A percentile compares a stretch with the other conserved stretches of the same genome.
These are phyloP conservation scores for Huntiella decipiens DNA, from an alignment of 2,329 filamentous ascomycete genomes.

Conservation along the genomic window DNA sequence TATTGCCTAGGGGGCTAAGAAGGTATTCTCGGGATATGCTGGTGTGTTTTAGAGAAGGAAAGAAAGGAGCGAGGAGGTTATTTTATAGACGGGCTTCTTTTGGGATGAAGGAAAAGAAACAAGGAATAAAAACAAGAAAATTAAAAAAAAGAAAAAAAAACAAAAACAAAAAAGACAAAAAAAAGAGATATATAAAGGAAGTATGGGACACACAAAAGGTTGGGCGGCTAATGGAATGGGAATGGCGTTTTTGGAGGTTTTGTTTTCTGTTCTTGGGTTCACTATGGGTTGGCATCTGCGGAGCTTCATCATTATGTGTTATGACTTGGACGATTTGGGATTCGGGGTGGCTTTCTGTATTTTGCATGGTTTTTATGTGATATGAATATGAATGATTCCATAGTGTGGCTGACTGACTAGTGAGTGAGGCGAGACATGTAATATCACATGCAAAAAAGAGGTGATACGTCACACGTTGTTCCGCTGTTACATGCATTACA, in stretches of 20 bases:
- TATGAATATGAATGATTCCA: too few species aligned
- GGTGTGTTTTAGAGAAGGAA: conserved; percentile 1
- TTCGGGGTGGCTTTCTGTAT: too few species aligned
- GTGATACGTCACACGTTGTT: too few species aligned
- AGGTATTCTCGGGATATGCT: background rate
- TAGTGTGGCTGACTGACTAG: too few species aligned
- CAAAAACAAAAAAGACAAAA: conserved; percentile 9
- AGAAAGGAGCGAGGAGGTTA: conserved; percentile 11
- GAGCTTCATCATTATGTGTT: too few species aligned
- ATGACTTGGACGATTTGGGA: too few species aligned
- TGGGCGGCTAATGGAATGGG: too few species aligned
- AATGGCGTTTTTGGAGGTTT: too few species aligned
- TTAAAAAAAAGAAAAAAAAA: conserved; percentile 11
- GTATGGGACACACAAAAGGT: conserved; percentile 2
- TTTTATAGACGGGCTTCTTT: conserved; percentile 6
- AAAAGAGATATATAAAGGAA: conserved; percentile 2
- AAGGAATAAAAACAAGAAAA: conserved; percentile 7
- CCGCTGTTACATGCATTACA: too few species aligned
- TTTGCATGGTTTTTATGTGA: too few species aligned
- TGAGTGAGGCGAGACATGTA: too few species aligned
- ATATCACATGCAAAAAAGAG: too few species aligned
- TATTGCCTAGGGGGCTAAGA: conserved; percentile 13
- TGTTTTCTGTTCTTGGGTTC: background rate
- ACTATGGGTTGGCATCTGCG: background rate
- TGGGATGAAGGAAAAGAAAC: conserved; percentile 9